Conservation (phyloP, 768 basidiomycete genomes). For the Sporobolomyces pararoseus region DNA sequence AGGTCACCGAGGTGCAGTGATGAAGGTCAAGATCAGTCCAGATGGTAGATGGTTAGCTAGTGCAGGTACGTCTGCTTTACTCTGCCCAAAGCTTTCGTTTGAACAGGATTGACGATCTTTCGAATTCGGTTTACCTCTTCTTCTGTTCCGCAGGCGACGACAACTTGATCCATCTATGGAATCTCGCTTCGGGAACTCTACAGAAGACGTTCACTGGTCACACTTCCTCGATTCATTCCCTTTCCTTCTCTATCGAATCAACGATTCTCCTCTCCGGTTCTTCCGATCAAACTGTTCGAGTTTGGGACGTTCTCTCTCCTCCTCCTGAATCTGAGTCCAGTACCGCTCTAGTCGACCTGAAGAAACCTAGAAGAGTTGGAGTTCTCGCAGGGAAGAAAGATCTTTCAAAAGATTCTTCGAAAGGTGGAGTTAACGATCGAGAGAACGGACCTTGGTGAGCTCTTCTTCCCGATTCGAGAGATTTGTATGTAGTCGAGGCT, state of each 20-base stretch:
- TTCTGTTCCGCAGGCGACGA: conserved; percentile 64
- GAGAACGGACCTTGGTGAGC: conserved; percentile 13
- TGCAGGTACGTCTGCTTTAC: conserved; percentile 58
- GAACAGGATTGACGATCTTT: too few relatives aligned
- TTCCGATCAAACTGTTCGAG: conserved; percentile 94
- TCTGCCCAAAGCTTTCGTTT: background rate
- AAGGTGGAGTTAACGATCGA: background rate
- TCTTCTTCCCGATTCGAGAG: too few relatives aligned
- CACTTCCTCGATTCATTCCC: conserved; percentile 77
- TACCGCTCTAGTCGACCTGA: conserved; percentile 39
- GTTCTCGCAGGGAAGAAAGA: conserved; percentile 2
- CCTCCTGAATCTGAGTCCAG: conserved; percentile 53
- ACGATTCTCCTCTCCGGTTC: conserved; percentile 83
- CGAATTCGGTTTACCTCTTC: background rate
- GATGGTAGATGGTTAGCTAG: conserved; percentile 91
- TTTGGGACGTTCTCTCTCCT: conserved; percentile 74
- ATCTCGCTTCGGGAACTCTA: conserved; percentile 85
- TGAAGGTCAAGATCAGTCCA: conserved; percentile 80
- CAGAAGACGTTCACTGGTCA: conserved; percentile 97
- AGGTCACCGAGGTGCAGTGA: conserved; percentile 85
- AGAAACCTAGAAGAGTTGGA: conserved; percentile 22
- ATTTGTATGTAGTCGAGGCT: too few relatives aligned
- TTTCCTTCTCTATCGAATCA: conserved; percentile 89
- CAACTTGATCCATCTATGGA: conserved; percentile 91
- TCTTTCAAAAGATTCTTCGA: background rate